Conservation (phyloP, 306 rosid species). For the Spatholobus suberectus region DNA sequence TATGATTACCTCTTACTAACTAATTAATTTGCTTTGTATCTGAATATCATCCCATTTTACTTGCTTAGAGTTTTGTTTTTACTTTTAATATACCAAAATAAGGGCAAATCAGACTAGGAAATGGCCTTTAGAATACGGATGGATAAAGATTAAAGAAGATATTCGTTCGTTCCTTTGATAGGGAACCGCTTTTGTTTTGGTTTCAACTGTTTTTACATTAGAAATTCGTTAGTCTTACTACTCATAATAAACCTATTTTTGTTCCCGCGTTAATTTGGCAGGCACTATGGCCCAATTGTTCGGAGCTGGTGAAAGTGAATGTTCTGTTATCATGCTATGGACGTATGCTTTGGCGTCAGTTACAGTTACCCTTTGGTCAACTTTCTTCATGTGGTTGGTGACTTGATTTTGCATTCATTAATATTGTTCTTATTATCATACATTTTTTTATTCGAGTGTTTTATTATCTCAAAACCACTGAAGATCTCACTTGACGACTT, state of each 20-base stretch:
- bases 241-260: not conserved
- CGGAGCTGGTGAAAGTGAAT: constrained; percentile 72
- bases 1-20: too few relatives aligned
- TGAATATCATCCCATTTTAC: too few relatives aligned
- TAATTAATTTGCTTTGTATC: too few relatives aligned
- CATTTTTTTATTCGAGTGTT: not conserved
- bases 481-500: not conserved
- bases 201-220: not conserved
- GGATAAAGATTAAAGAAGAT: too few relatives aligned
- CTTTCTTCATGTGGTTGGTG: constrained; percentile 76
- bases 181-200: too few relatives aligned
- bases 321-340: constrained; percentile 80
- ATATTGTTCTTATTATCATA: not conserved
- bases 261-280: constrained; percentile 21
- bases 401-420: constrained; percentile 34
- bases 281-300: constrained; percentile 84
- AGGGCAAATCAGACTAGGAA: too few relatives aligned
- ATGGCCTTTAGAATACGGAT: too few relatives aligned
- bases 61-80: too few relatives aligned
- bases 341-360: constrained; percentile 71
- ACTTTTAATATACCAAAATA: too few relatives aligned
- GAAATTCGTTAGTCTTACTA: not conserved
- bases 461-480: not conserved
- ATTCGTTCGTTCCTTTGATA: not conserved
- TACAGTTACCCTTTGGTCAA: constrained; percentile 83